Evolutionary conservation across 345 rosid species (phyloP).

Genomic region (Streptanthus diversifolius): DNA sequence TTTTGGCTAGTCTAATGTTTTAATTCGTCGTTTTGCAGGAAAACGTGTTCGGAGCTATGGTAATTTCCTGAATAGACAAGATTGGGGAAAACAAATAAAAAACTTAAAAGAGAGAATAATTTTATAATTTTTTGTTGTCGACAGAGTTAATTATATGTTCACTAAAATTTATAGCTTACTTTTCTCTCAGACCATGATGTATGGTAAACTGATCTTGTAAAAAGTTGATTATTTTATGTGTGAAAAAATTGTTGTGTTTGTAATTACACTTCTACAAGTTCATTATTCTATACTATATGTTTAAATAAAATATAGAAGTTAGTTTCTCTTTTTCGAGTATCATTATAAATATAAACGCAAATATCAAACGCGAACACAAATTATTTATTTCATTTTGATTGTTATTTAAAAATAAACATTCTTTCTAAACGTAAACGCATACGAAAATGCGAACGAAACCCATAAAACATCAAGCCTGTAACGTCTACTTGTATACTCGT

Average conservation of each 20-base stretch:
- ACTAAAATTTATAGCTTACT: not conserved
- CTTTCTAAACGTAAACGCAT: not conserved
- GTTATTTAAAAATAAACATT: not conserved
- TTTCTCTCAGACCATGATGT: not conserved
- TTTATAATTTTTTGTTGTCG: conserved; percentile 8
- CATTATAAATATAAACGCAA: not conserved
- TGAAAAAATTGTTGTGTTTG: not conserved
- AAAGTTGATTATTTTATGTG: not conserved
- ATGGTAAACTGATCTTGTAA: conserved; percentile 3
- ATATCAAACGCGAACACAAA: not conserved
- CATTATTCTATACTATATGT: not conserved
- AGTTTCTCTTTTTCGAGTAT: not conserved
- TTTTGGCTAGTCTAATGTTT: not conserved
- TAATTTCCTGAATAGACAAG: conserved; percentile 27
- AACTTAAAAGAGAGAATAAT: not conserved
- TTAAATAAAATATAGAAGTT: not conserved
- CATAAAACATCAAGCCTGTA: not conserved
- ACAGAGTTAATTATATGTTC: not conserved
- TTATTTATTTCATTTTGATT: not conserved
- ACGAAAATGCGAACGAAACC: conserved; percentile 2
- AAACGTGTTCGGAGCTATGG: conserved; percentile 55
- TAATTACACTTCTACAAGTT: not conserved
- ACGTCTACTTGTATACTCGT: not conserved
- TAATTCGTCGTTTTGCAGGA: conserved; percentile 37
- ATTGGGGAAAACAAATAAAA: not conserved